Base-by-base conservation (phyloP, 2,329 filamentous ascomycete genomes). In the Dactylellina leptospora region DNA sequence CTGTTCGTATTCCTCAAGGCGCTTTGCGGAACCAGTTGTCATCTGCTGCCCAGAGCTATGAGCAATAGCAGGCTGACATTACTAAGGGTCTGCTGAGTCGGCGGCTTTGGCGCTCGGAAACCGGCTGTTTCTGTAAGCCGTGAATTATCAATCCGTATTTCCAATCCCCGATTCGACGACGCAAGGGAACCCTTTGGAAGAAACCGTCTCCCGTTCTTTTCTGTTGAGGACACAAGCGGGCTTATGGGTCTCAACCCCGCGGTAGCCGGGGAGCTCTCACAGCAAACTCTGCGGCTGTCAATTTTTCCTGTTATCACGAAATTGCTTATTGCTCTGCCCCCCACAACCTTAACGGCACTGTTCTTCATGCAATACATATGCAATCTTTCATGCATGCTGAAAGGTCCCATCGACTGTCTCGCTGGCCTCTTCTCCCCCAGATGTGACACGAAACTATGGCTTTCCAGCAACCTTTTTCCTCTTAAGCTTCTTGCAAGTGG, bases 331-430 rank as follows among this genome's bases (percentile, higher is more conserved):
- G 55, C 38, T 38, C 48, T 54, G 54, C 62, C 64, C 64, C 64
- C 64, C 63, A 60, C 54, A 54, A 47, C 25, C n/a, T 23, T 59
- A 45, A 36, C 54, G 54, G 27, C 38, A 53, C 28, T 16, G 36
- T n/a, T n/a, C n/a, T 53, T 60, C 53, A 62, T 63, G 66, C 59
- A 61, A 28, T 20, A 64, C 33, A 59, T 48, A 71, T 71, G 66
- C 66, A 63, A 71, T 58, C 66, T 71, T 70, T 71, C 66, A 63
- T 71, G 66, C 66, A 71, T 63, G 64, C 62, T 48, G 60, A n/a
- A 71, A 53, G 36, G 25, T 47, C 55, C 55, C 64, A 62, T 61
- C 38, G 48, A 28, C 33, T 51, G 61, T 56, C 22, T 59, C 20
- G 59, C 62, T 68, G 62, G 53, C 62, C 62, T 68, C 47, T 68